These are phyloP conservation scores for Rhodotorula glutinis DNA, from an alignment of 1,284 basidiomycete species.

Conservation along the genomic window DNA sequence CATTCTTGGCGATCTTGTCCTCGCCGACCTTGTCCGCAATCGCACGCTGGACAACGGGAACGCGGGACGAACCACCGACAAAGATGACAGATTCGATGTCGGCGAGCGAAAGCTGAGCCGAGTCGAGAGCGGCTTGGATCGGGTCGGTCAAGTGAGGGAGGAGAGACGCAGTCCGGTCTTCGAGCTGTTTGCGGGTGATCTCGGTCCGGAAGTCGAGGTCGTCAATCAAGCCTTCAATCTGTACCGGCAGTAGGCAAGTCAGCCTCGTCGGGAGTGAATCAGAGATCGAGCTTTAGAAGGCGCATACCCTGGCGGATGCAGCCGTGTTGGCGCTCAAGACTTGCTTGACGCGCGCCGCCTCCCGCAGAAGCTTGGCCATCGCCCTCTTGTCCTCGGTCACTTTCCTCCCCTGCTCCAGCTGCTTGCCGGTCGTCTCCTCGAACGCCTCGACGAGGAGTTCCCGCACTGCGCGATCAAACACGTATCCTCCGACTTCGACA, in stretches of 20 bases:
- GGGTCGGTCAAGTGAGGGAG: slow-evolving; percentile 63
- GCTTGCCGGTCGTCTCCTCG: slow-evolving; percentile 60
- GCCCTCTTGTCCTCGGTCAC: slow-evolving; percentile 65
- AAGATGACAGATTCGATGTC: slow-evolving; percentile 85
- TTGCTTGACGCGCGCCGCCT: slow-evolving; percentile 85
- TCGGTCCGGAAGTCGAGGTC: slow-evolving; percentile 86
- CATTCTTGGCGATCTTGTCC: slow-evolving; percentile 84
- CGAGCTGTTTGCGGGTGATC: slow-evolving; percentile 73
- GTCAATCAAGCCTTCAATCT: slow-evolving; percentile 82
- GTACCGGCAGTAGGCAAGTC: not conserved
- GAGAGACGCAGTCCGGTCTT: slow-evolving; percentile 62
- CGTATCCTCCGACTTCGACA: slow-evolving; percentile 70
- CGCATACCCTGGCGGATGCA: slow-evolving; percentile 64
- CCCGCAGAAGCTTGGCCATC: slow-evolving; percentile 90
- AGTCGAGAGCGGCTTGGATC: slow-evolving; percentile 69
- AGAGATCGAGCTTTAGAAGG: not conserved
- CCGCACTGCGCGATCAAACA: slow-evolving; percentile 76
- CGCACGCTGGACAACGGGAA: slow-evolving; percentile 85
- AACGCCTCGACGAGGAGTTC: slow-evolving; percentile 74
- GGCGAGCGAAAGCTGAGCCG: slow-evolving; percentile 66
- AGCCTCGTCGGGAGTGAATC: not conserved
- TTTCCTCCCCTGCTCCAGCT: slow-evolving; percentile 44
- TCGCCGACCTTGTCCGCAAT: slow-evolving; percentile 70
- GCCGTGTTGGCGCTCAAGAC: slow-evolving; percentile 91
- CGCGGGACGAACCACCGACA: slow-evolving; percentile 82